Percentiles rank a stretch among this genome's conserved stretches.
Conservation (phyloP, 2,329 filamentous ascomycete genomes). For the Diaporthe caulivora region DNA sequence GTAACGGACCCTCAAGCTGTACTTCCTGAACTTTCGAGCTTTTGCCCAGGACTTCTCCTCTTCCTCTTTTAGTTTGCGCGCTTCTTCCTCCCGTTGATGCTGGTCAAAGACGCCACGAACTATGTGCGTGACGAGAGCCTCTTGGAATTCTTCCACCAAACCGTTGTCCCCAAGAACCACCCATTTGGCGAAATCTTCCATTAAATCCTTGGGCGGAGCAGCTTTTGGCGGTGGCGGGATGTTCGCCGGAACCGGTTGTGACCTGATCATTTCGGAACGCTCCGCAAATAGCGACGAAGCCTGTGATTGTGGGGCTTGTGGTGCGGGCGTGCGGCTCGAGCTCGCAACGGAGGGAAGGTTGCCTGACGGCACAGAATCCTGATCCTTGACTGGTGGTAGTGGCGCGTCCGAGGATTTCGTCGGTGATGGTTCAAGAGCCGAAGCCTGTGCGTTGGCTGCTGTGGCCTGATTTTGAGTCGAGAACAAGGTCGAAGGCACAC, state of each 20-base stretch:
- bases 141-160: conserved; percentile 63
- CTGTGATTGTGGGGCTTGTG: neutral
- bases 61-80: conserved; percentile 59
- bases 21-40: conserved; percentile 61
- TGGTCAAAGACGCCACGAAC: conserved; percentile 56
- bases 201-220: conserved; percentile 51
- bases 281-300: neutral
- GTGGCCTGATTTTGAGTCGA: neutral
- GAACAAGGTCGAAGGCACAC: neutral
- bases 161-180: conserved; percentile 66
- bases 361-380: neutral
- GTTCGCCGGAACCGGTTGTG: conserved; percentile 18
- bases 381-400: neutral
- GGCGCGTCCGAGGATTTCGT: neutral
- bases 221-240: conserved; percentile 15
- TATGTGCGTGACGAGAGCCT: conserved; percentile 59
- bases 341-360: neutral
- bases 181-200: conserved; percentile 67
- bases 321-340: conserved; percentile 1
- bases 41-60: conserved; percentile 60
- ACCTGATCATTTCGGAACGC: neutral
- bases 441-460: neutral
- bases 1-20: conserved; percentile 65
- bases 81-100: conserved; percentile 55
- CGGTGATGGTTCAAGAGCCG: neutral